Evolutionary conservation across 495 filamentous ascomycete genomes (phyloP).

Genomic region (Niebla homalea): DNA sequence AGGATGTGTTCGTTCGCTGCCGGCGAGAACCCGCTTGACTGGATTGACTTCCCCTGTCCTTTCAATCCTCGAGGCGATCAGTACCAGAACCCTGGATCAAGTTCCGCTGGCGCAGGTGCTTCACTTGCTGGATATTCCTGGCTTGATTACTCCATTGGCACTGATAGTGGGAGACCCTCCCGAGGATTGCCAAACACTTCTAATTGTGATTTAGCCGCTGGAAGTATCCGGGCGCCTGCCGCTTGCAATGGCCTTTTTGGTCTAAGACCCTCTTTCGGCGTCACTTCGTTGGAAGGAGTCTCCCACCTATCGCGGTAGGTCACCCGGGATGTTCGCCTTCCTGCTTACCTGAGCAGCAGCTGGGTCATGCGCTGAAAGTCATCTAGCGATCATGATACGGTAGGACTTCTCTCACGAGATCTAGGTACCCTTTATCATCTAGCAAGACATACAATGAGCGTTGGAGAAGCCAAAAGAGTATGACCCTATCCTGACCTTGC

Average conservation of each 20-base stretch:
- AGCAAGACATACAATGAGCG: not conserved
- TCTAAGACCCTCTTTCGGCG: conserved; percentile 11
- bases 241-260: conserved; percentile 18
- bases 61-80: conserved; percentile 41
- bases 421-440: not conserved
- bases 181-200: not conserved
- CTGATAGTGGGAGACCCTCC: conserved; percentile 18
- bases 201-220: not conserved
- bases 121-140: conserved; percentile 36
- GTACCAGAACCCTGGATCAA: conserved; percentile 33
- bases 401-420: not conserved
- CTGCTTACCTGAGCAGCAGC: conserved; percentile 2
- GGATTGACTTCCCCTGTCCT: conserved; percentile 27
- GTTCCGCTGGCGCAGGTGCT: conserved; percentile 31
- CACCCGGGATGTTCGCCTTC: not conserved
- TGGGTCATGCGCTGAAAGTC: conserved; percentile 1
- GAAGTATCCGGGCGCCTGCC: conserved; percentile 9
- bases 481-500: not conserved
- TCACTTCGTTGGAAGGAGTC: conserved; percentile 5
- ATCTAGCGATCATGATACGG: conserved; percentile 8
- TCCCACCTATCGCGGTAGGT: conserved; percentile 3
- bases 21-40: conserved; percentile 13
- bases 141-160: conserved; percentile 37
- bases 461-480: not conserved
- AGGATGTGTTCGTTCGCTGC: conserved; percentile 4